Conservation (phyloP, 371 early-diverging fungal species). For the Amoeboradix gromovi region DNA sequence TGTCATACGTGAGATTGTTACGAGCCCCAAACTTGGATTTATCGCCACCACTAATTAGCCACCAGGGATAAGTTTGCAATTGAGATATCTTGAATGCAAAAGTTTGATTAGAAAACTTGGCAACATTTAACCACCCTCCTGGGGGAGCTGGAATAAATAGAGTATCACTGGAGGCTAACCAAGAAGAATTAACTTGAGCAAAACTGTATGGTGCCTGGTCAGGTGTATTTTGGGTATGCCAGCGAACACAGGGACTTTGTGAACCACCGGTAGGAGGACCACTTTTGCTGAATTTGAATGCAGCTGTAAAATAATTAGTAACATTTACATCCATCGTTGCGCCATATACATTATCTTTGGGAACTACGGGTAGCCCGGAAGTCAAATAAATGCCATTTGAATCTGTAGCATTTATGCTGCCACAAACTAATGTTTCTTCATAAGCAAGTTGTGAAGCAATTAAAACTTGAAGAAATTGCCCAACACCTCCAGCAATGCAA, state of each 20-base stretch:
- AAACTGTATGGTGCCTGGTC: not conserved
- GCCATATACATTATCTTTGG: not conserved
- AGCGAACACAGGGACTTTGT: not conserved
- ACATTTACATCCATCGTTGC: not conserved
- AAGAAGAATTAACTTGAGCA: not conserved
- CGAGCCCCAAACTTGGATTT: not conserved
- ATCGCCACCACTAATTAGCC: not conserved
- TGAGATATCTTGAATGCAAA: not conserved
- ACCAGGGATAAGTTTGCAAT: not conserved
- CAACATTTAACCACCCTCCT: not conserved
- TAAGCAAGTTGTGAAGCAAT: slow-evolving; percentile 9
- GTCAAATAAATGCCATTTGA: not conserved
- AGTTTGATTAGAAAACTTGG: not conserved
- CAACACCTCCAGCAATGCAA: slow-evolving; percentile 16
- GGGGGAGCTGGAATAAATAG: not conserved
- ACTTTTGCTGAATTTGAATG: not conserved
- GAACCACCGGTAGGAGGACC: not conserved
- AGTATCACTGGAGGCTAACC: not conserved
- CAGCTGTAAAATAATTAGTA: not conserved
- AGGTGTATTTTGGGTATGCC: not conserved
- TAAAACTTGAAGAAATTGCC: slow-evolving; percentile 12
- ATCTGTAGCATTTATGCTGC: not conserved
- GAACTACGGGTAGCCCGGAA: not conserved
- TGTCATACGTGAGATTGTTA: not conserved
- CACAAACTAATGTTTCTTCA: not conserved